Evolutionary conservation across 2,329 filamentous ascomycete genomes (phyloP).

Genomic region (Fusarium miscanthi): DNA sequence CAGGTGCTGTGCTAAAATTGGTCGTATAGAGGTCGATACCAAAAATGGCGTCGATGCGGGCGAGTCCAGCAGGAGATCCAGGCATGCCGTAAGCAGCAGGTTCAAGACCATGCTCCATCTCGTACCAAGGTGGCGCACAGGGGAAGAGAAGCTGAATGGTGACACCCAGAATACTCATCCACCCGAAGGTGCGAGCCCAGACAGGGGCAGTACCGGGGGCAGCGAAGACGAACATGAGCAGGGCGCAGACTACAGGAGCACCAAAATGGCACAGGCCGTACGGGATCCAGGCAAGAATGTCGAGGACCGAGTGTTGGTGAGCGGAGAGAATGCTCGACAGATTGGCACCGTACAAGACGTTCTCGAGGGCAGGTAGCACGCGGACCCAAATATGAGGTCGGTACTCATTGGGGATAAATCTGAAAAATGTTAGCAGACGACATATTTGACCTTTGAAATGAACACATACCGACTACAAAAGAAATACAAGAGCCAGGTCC

Average conservation of each 20-base stretch:
- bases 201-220: conserved; percentile 86
- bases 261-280: conserved; percentile 94
- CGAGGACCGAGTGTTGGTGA: conserved; percentile 84
- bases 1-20: conserved; percentile 86
- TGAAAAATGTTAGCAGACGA: conserved; percentile 50
- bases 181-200: conserved; percentile 89
- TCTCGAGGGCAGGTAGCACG: conserved; percentile 92
- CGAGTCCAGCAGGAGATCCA: conserved; percentile 89
- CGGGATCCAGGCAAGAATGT: conserved; percentile 91
- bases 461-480: conserved; percentile 85
- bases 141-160: conserved; percentile 90
- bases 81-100: conserved; percentile 93
- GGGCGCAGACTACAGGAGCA: conserved; percentile 81
- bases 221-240: conserved; percentile 86
- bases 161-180: conserved; percentile 90
- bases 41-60: conserved; percentile 88
- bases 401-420: conserved; percentile 89
- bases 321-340: conserved; percentile 95
- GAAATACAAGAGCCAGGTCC: conserved; percentile 90
- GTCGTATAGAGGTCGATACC: conserved; percentile 94
- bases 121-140: conserved; percentile 96
- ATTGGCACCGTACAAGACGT: conserved; percentile 95
- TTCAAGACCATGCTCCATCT: conserved; percentile 89
- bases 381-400: conserved; percentile 95
- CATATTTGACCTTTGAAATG: not conserved